phyloP scores from a whole-genome alignment of 2,329 filamentous ascomycete species.

The Ophioceras dolichostomum region DNA sequence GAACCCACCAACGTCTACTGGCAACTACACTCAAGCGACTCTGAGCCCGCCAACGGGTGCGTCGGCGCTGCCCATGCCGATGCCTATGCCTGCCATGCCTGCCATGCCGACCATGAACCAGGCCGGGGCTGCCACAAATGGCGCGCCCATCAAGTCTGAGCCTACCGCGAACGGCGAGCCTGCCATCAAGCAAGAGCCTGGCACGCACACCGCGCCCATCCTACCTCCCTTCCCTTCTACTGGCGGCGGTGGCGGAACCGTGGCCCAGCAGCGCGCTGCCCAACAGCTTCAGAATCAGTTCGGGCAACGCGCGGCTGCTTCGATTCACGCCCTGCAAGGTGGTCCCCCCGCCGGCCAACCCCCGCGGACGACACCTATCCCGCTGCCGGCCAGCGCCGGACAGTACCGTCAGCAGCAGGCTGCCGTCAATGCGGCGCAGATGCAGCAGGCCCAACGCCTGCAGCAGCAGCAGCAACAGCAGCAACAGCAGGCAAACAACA shows the following conservation, averaged over 20 bases:
- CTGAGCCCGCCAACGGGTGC: conserved; percentile 20
- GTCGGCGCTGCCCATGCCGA: conserved; percentile 8
- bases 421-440: conserved; percentile 16
- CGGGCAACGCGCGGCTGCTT: conserved; percentile 51
- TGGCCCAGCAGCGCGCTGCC: conserved; percentile 33
- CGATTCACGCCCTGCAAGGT: conserved; percentile 50
- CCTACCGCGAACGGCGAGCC: conserved; percentile 28
- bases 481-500: conserved; percentile 28
- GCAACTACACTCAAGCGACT: conserved; percentile 20
- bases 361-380: conserved; percentile 8
- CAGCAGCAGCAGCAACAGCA: conserved; percentile 18
- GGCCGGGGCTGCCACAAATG: no score
- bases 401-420: conserved; percentile 8
- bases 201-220: conserved; percentile 27
- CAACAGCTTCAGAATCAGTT: conserved; percentile 46
- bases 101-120: not conserved
- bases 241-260: conserved; percentile 15
- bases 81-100: not conserved
- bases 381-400: not conserved
- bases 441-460: conserved; percentile 17
- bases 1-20: conserved; percentile 9
- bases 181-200: conserved; percentile 34
- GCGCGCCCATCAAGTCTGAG: no score
- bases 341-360: conserved; percentile 14
- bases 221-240: conserved; percentile 20